Base-by-base conservation (phyloP, 164 flowering plant genomes). In the Echeveria elegans region DNA sequence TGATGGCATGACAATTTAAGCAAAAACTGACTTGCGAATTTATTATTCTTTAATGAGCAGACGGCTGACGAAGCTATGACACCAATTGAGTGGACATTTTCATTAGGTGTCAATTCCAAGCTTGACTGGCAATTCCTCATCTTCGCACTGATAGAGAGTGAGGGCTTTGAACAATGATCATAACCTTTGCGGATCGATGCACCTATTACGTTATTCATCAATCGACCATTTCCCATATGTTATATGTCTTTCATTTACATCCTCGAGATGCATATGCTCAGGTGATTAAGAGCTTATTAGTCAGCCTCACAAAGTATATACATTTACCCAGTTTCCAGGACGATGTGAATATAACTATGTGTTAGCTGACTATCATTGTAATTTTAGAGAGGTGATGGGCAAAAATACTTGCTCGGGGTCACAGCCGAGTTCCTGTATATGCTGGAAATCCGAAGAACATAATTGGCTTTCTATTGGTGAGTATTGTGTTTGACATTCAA, bases 21-120 rank as follows among this genome's bases (percentile, higher is more conserved):
- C n/a, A n/a, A n/a, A n/a, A n/a, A n/a, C n/a, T n/a, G 10, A 2
- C 11, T 5, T 40, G 36, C 26, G 11, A 63, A 23, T 29, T 7
- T 9, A 61, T 41, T 50, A 23, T 29, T 30, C 26, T 66, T 68
- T 72, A 24, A 23, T 71, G 31, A 66, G 62, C 86, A 94, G 98
- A 94, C 97, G 74, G 98, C 98, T 70, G 93, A 89, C 79, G 96
- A 89, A 83, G 98, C 98, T 68, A 94, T 94, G 98, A 94, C 98
- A 37, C 98, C 98, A 21, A 94, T 94, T 71, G 98, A 94, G 73
- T 94, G 97, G 69, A 89, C 98, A 28, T 94, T 94, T 82, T 94
- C 98, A 24, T 79, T 94, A 72, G 98, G 91, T 78, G 98, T 91
- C 16, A 83, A 94, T 72, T 89, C 98, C 14, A 94, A 88, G 73